Base-by-base conservation (phyloP, 192 early-diverging fungal genomes). In the Tieghemiomyces parasiticus region DNA sequence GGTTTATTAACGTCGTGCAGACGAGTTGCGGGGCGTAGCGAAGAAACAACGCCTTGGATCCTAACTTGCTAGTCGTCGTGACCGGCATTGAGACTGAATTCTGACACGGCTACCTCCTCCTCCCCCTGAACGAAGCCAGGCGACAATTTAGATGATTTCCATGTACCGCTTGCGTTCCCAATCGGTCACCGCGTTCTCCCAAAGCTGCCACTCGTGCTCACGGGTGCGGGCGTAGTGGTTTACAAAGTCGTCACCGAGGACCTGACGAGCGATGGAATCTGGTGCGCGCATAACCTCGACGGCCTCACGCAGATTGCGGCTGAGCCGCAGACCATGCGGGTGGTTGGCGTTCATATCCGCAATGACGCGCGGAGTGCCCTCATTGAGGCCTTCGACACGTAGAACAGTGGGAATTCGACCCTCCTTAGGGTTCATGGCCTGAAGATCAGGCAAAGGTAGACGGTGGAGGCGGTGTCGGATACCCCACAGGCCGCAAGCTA, bases 161-260 rank as follows among this genome's bases (percentile, higher is more conserved):
- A 83, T 71, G 61, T 84, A 88, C 20, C 81, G 65, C 46, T 71
- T 73, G 0, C 74, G 66, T 64, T 91, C 89, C 81, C 82, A 89
- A 31, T 75, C 71, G 2, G 89, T 89, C 9, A 89, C 87, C 38
- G 78, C 77, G 25, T 68, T 73, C 58, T 81, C 74, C 87, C 87
- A 91, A 32, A 79, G 35, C n/a, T 72, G 65, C 73, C 82, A 80
- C 67, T 91, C 89, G 64, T 89, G 82, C 60, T 70, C 52, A 30
- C 87, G 63, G n/a, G 85, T 89, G 29, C 71, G 75, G 0, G 69
- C 80, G 74, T 78, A 91, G 64, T 91, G 89, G 30, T 88, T 75
- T 25, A 91, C 80, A 68, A 91, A 89, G 3, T 56, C 76, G 68
- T 88, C 76, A 12, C 87, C 87, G 14, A 91, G 61, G 13, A 88